Evolutionary conservation across 192 early-diverging fungal genomes (phyloP), one percentile per base, ranked within the genome.

Genomic region (Umbelopsis vinacea): DNA sequence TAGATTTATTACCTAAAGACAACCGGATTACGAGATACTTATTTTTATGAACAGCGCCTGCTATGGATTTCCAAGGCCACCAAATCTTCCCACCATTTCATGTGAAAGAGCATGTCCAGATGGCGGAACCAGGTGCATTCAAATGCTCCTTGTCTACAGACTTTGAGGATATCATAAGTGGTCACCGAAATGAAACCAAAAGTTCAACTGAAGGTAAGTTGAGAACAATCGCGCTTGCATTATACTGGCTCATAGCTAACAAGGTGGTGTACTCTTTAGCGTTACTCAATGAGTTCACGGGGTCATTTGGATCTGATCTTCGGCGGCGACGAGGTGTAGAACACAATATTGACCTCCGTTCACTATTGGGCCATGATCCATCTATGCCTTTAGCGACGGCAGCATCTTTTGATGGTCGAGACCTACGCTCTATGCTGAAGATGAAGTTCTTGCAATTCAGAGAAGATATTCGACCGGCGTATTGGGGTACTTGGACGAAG

Each of bases 401-500:
- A 55, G 74, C 79, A 74, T 66, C 75, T 67, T 9, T 83, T 63
- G 68, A 85, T 14, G 52, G 63, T 21, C 54, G 23, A 9, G 66
- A 74, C n/a, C 77, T 79, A 4, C 74, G 75, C 6, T 73, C 72
- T 19, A 67, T 75, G 15, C 66, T 85, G 8, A 72, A 74, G 21
- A 85, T 87, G 88, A 89, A 91, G 77, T 78, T 93, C 0, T 63
- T 95, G 15, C 89, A 92, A 68, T 95, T 91, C 73, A 54, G 48
- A 12, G 90, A 90, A 72, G 85, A 95, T 54, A 80, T 89, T 38
- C 81, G 93, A 19, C 93, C 93, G 4, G 79, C 93, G 0, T 95
- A 92, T 73, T 95, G 89, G 84, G 91, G 91, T 45, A 94, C 93
- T 2, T 95, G 93, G 89, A 88, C 86, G 12, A 92, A 89, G 70